Evolutionary conservation across 179 eudicot species (phyloP), one percentile per base, ranked within the genome.

Genomic region (Amaranthus tricolor): DNA sequence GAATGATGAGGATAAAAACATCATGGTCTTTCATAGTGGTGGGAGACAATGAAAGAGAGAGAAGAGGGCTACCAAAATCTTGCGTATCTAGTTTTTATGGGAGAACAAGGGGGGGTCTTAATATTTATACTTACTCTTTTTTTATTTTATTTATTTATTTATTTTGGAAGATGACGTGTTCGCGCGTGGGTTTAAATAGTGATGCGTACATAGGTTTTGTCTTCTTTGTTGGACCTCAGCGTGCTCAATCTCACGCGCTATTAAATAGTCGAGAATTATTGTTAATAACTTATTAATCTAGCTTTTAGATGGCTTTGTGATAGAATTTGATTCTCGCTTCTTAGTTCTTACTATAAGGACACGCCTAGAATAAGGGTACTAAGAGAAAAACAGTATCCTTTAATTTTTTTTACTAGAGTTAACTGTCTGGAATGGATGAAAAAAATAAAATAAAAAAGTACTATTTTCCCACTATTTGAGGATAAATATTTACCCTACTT

Each of bases 81-180:
- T 59, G 49, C 74, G 79, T 68, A 76, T 76, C 79, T 76, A 69
- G 51, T 68, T 52, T 55, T 68, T n/a, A 52, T 44, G 47, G 73
- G 62, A 19, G 70, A 15, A 11, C 47, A 11, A 14, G 8, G 51
- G 8, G 52, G 20, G 5, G 14, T 50, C 6, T 64, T 44, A 5
- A 16, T 21, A 6, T 57, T 71, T 45, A 0, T 43, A 7, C 2
- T 70, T 43, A 21, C 16, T 14, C 4, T 16, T 40, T 53, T 1
- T 16, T 70, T 40, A 14, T 56, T 70, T 31, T 1, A 1, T 31
- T 31, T 31, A 31, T 31, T 31, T 31, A 1, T 31, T 31, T 31
- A 31, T 31, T 31, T 31, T 31, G 40, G 2, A 49, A 31, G 20
- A 71, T 57, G 55, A 57, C 43, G 57, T 60, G 49, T 45, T 59